Evolutionary conservation across 495 filamentous ascomycete species (phyloP).

Genomic region (Astrocystis sublimbata): DNA sequence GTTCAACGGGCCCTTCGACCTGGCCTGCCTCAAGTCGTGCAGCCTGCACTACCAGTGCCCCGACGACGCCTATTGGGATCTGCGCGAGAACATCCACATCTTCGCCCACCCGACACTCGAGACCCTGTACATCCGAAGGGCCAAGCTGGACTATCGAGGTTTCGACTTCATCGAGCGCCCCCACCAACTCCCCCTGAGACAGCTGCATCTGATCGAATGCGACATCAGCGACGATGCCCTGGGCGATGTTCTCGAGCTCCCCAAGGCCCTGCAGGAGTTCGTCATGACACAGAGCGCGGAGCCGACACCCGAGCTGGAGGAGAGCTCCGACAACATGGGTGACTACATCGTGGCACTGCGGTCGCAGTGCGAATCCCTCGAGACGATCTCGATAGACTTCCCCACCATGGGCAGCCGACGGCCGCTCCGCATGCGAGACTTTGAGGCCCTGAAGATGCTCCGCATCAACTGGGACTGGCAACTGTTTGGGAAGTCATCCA

Average conservation of each 20-base stretch:
- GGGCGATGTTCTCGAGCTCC: slow-evolving; percentile 35
- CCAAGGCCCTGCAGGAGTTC: slow-evolving; percentile 31
- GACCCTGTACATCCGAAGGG: slow-evolving; percentile 29
- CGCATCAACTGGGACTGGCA: slow-evolving; percentile 35
- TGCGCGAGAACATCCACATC: slow-evolving; percentile 40
- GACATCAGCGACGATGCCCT: slow-evolving; percentile 41
- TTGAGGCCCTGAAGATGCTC: slow-evolving; percentile 24
- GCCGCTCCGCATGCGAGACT: slow-evolving; percentile 32
- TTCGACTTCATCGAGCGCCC: slow-evolving; percentile 37
- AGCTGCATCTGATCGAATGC: slow-evolving; percentile 35
- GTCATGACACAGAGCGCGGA: slow-evolving; percentile 30
- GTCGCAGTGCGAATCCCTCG: slow-evolving; percentile 30
- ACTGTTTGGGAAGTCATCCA: slow-evolving; percentile 31
- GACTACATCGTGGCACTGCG: slow-evolving; percentile 37
- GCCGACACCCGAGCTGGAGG: slow-evolving; percentile 32
- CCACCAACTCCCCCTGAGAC: slow-evolving; percentile 27
- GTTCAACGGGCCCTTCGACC: slow-evolving; percentile 38
- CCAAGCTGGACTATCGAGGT: slow-evolving; percentile 31
- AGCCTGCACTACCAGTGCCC: slow-evolving; percentile 33
- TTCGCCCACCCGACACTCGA: slow-evolving; percentile 39
- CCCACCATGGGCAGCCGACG: slow-evolving; percentile 26
- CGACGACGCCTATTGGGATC: slow-evolving; percentile 36
- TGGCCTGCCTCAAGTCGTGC: slow-evolving; percentile 36
- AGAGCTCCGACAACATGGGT: slow-evolving; percentile 32
- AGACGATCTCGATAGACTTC: slow-evolving; percentile 35